Base-by-base conservation (phyloP, 1,284 basidiomycete species). In the Cryptococcus sp. region DNA sequence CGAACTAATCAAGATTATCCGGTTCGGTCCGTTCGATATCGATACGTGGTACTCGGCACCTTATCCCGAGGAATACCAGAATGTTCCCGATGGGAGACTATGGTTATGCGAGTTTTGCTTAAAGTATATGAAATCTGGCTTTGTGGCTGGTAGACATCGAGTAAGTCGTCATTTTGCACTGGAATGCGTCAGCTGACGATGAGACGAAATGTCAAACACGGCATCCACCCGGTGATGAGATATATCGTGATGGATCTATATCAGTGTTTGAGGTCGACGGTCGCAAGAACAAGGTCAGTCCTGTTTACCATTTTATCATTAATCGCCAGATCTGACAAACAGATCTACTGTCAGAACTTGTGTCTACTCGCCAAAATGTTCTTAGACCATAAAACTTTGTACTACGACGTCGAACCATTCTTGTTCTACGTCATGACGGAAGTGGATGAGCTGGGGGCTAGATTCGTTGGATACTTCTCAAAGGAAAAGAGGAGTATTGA, bases 321-420 rank as follows among this genome's bases (percentile, higher is more conserved):
- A 41, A 34, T 36, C 2, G 23, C 7, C 18, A 24, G 16, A 37
- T 41, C 49, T 19, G 40, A 36, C 25, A 19, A 16, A 7, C 60
- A 88, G 87, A 98, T 98, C 65, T 99, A 98, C 75, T 98, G 96
- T 72, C 96, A 98, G 73, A 98, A 99, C 70, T 82, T 99, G n/a
- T 98, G 96, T 76, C 80, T 99, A 50, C 81, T 99, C 25, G 94
- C 94, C 52, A 98, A 98, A 76, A 97, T 98, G 91, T 99, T 98
- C 74, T 83, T 99, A 60, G 93, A 98, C 70, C 94, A 98, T 79
- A 99, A 99, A 77, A 98, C 94, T 19, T 83, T 99, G 41, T 98
- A 98, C 77, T 98, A 99, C 77, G 96, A 99, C 74, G 96, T 98
- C 55, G 96, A 98, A 74, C 96, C 96, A 0, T 99, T 99, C 77